phyloP scores from a whole-genome alignment of 257 asterid genomes.

The Solanum piurae region DNA sequence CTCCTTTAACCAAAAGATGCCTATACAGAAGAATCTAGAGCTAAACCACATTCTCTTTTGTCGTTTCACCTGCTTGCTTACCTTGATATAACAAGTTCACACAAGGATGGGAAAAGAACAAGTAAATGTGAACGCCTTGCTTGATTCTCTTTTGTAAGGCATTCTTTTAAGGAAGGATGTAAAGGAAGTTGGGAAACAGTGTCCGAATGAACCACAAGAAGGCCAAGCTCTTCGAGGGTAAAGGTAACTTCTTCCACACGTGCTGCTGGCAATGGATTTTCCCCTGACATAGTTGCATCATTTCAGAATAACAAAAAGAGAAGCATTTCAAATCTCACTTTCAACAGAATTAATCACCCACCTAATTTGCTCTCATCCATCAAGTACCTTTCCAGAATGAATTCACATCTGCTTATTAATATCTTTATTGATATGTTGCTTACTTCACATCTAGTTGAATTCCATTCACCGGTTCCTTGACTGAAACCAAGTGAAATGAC shows the following conservation, averaged over 20 bases:
- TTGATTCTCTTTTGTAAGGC: conserved; percentile 22
- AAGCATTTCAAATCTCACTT: background rate
- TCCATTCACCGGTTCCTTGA: conserved; percentile 45
- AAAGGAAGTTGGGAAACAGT: conserved; percentile 72
- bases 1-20: background rate
- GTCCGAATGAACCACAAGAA: conserved; percentile 63
- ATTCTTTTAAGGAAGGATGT: conserved; percentile 46
- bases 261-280: conserved; percentile 63
- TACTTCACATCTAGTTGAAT: conserved; percentile 51
- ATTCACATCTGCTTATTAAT: conserved; percentile 74
- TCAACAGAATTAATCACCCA: conserved; percentile 13
- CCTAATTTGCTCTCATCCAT: conserved; percentile 76
- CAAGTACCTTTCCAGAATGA: conserved; percentile 67
- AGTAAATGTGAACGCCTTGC: conserved; percentile 66
- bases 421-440: conserved; percentile 55
- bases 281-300: conserved; percentile 38
- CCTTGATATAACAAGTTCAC: conserved; percentile 96
- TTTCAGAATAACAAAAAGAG: background rate
- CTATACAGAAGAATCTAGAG: background rate
- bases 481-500: conserved; percentile 37
- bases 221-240: conserved; percentile 83
- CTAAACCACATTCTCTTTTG: background rate
- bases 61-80: conserved; percentile 17
- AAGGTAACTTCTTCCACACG: conserved; percentile 77
- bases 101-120: conserved; percentile 73